These are phyloP conservation scores for Fusarium kyushuense DNA, from an alignment of 2,329 filamentous ascomycete genomes.

Conservation along the genomic window DNA sequence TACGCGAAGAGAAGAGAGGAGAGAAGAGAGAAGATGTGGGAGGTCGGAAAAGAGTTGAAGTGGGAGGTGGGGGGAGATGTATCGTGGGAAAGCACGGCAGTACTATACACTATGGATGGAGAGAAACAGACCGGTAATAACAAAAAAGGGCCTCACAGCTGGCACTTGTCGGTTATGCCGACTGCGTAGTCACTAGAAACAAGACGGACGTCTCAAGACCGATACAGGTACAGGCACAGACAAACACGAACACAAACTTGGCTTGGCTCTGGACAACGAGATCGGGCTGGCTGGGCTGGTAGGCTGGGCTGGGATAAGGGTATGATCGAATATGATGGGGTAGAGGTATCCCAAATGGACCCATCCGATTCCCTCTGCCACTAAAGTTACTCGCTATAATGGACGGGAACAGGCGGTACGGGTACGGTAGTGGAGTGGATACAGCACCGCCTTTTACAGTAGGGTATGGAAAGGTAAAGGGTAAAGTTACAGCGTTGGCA, in stretches of 20 bases:
- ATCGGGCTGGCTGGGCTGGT: slow-evolving; percentile 25
- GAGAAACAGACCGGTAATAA: slow-evolving; percentile 21
- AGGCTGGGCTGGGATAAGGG: slow-evolving; percentile 40
- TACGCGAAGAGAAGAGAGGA: slow-evolving; percentile 26
- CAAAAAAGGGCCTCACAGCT: slow-evolving; percentile 39
- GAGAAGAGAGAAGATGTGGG: slow-evolving; percentile 29
- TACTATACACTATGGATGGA: neutral
- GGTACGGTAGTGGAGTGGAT: slow-evolving; percentile 35
- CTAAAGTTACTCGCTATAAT: slow-evolving; percentile 24
- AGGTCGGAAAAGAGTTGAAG: slow-evolving; percentile 29
- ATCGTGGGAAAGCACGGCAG: slow-evolving; percentile 18
- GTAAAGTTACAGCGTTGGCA: slow-evolving; percentile 22
- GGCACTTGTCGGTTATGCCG: slow-evolving; percentile 39
- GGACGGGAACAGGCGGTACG: slow-evolving; percentile 36
- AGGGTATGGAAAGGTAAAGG: no score
- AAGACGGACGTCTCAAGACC: neutral
- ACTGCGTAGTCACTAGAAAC: slow-evolving; percentile 24
- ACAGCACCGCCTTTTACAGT: slow-evolving; percentile 15
- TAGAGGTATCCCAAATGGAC: slow-evolving; percentile 34
- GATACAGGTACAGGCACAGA: slow-evolving; percentile 22
- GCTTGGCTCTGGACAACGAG: slow-evolving; percentile 25
- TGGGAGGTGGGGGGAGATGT: slow-evolving; percentile 36
- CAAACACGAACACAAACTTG: slow-evolving; percentile 24
- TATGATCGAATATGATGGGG: slow-evolving; percentile 43
- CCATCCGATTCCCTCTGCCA: slow-evolving; percentile 11